Evolutionary conservation across 176 grass and related monocot species (phyloP), one percentile per base, ranked within the genome.

Genomic region (Alopecurus myosuroides): DNA sequence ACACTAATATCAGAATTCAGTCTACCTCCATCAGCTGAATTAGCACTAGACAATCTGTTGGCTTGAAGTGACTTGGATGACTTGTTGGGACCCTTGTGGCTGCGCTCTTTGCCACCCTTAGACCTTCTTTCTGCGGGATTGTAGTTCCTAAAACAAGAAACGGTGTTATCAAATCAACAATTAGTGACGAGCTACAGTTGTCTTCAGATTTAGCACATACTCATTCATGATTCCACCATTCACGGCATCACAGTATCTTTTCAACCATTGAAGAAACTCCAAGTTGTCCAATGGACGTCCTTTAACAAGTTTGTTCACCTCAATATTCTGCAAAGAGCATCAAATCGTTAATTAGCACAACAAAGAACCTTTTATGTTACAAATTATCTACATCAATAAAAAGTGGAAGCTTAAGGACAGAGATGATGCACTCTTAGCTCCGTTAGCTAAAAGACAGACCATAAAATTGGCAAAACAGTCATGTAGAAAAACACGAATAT

Each of bases 191-290:
- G 40, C 15, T 35, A 25, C 29, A 52, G 29, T 62, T 55, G n/a
- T 44, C 41, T 37, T 45, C 45, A 64, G 22, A 91, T 37, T 70
- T 20, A 81, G 33, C 42, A 71, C 87, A 39, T 91, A 97, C 94
- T 97, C 90, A 37, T 97, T 97, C 87, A 90, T 89, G 39, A 97
- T 92, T 92, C 94, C 92, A 18, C 92, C 90, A 78, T 97, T 97
- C 9, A 94, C 90, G 49, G 92, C 92, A 85, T 97, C 94, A 39
- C 94, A 97, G 26, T 97, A 97, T 72, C 88, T 85, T 86, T 97
- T 97, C 86, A 97, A 67, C 94, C 94, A 97, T 77, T 97, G 94
- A 26, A 97, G 85, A 51, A 97, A 97, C 35, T 97, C 94, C 60
- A 97, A 84, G 71, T 97, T 97, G 40, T 97, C 94, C 70, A 97